Percentiles rank a stretch among this genome's conserved stretches.
phyloP scores from a whole-genome alignment of 345 rosid species.

The Rhodomyrtus tomentosa region DNA sequence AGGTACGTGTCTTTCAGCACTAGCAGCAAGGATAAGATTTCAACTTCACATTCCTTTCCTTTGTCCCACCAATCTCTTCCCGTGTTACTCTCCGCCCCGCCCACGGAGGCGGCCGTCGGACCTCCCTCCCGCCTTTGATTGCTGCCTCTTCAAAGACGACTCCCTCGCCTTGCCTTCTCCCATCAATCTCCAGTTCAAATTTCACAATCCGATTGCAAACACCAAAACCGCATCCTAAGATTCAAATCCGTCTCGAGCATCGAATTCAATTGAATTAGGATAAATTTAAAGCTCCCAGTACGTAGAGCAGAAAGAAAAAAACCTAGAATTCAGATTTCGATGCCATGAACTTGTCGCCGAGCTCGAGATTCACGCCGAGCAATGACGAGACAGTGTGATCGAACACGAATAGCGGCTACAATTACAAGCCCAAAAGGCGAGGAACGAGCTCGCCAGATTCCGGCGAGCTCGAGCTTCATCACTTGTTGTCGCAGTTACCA shows the following conservation, averaged over 20 bases:
- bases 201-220: background rate
- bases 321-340: no score
- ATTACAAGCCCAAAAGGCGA: no score
- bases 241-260: background rate
- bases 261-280: background rate
- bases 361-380: no score
- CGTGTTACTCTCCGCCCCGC: constrained; percentile 22
- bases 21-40: background rate
- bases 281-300: background rate
- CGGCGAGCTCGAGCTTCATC: no score
- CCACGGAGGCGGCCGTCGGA: background rate
- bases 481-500: no score
- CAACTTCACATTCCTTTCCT: background rate
- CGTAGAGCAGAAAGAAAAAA: background rate
- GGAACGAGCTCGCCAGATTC: no score
- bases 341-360: no score
- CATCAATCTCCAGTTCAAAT: constrained; percentile 27
- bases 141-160: background rate
- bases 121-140: background rate
- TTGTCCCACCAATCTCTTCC: constrained; percentile 37
- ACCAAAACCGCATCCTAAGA: background rate
- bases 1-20: background rate
- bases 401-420: no score
- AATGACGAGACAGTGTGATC: no score
- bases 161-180: constrained; percentile 42